These are phyloP conservation scores for Ceratocystiopsis sp. DNA, from an alignment of 2,329 filamentous ascomycete genomes.

Conservation along the genomic window DNA sequence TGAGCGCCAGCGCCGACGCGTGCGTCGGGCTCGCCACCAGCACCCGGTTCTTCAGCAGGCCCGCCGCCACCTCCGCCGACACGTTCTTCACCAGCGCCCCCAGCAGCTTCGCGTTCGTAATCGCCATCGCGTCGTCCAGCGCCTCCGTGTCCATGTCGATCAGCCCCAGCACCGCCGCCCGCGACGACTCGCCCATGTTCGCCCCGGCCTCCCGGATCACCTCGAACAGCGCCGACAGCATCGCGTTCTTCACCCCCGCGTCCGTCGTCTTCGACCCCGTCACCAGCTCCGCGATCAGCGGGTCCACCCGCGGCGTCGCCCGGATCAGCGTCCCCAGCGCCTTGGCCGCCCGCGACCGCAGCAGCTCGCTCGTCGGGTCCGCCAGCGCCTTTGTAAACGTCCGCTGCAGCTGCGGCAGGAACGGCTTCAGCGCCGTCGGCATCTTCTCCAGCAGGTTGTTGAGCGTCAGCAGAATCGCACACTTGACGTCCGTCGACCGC, in stretches of 20 bases:
- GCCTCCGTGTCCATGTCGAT: conserved; percentile 76
- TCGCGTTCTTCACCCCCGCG: conserved; percentile 74
- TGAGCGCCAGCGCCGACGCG: conserved; percentile 70
- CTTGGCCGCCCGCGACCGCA: conserved; percentile 79
- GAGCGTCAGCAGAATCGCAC: conserved; percentile 80
- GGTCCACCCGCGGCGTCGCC: conserved; percentile 86
- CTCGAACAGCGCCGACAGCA: conserved; percentile 93
- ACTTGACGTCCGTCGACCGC: conserved; percentile 87
- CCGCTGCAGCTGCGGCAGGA: conserved; percentile 87
- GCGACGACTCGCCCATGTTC: conserved; percentile 87
- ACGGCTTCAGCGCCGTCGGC: conserved; percentile 84
- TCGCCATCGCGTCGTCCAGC: conserved; percentile 59
- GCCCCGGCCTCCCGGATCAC: conserved; percentile 86
- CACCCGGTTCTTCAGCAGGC: conserved; percentile 52
- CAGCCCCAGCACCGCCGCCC: conserved; percentile 66
- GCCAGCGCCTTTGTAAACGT: conserved; percentile 95
- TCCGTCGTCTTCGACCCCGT: conserved; percentile 89
- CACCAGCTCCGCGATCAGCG: conserved; percentile 78
- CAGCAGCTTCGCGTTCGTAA: conserved; percentile 79
- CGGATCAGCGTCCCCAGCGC: conserved; percentile 91
- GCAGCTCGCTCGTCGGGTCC: conserved; percentile 75
- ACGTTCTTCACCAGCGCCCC: conserved; percentile 82
- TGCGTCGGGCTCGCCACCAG: conserved; percentile 59
- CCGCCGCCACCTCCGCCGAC: conserved; percentile 48
- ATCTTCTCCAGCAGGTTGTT: conserved; percentile 97